These are phyloP conservation scores for Entonaema liquescens DNA, from an alignment of 495 filamentous ascomycete genomes.

Conservation along the genomic window DNA sequence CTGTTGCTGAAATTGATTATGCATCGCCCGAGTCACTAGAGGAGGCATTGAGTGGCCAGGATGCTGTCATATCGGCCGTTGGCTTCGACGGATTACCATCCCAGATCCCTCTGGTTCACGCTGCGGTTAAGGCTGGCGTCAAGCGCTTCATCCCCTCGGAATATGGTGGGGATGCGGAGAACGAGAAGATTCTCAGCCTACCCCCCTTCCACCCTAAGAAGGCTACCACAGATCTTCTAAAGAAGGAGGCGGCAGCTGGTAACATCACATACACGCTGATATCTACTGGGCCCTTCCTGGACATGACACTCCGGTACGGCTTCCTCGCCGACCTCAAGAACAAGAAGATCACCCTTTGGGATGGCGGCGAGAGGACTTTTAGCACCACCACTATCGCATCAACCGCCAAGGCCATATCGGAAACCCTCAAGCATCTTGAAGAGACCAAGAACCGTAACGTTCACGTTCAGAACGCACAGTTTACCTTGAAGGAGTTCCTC, in stretches of 20 bases:
- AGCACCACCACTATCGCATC: constrained; percentile 52
- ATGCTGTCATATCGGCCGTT: constrained; percentile 63
- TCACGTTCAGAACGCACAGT: constrained; percentile 48
- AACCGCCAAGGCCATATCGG: constrained; percentile 54
- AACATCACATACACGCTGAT: constrained; percentile 56
- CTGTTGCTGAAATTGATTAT: constrained; percentile 58
- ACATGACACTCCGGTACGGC: constrained; percentile 48
- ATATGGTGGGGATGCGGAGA: constrained; percentile 56
- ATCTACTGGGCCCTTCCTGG: constrained; percentile 53
- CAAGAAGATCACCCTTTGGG: constrained; percentile 50
- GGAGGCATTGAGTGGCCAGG: constrained; percentile 58
- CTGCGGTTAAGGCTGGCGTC: constrained; percentile 62
- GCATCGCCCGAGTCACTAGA: constrained; percentile 58
- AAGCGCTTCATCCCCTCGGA: constrained; percentile 68
- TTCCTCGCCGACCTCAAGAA: constrained; percentile 53
- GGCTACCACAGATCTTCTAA: constrained; percentile 47
- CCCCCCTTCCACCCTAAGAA: constrained; percentile 54
- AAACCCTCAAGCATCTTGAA: constrained; percentile 54
- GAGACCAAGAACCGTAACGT: constrained; percentile 59
- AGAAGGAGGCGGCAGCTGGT: constrained; percentile 41
- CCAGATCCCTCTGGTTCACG: constrained; percentile 63
- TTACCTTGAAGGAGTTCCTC: constrained; percentile 57
- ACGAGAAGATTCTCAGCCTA: constrained; percentile 39
- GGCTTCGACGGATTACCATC: constrained; percentile 38
- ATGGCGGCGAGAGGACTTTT: constrained; percentile 57